phyloP scores from a whole-genome alignment of 1,284 basidiomycete genomes.

The Gomphus bonarii region DNA sequence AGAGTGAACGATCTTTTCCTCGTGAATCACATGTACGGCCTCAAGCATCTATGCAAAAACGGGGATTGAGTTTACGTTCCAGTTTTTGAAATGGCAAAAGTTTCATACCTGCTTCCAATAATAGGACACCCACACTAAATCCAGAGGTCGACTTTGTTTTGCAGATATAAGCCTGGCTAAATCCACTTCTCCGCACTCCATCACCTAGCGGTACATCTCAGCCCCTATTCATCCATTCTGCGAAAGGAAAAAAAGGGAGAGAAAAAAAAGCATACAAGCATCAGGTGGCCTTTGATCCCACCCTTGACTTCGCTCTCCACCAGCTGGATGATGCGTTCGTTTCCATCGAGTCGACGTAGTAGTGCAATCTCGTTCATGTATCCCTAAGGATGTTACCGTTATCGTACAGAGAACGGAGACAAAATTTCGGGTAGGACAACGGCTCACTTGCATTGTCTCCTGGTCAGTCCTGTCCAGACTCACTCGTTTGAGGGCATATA shows the following conservation, averaged over 20 bases:
- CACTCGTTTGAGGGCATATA: conserved; percentile 86
- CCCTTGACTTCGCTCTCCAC: conserved; percentile 77
- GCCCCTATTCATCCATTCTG: neutral
- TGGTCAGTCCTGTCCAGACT: conserved; percentile 75
- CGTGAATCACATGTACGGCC: conserved; percentile 91
- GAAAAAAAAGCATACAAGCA: conserved; percentile 37
- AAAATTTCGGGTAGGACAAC: neutral
- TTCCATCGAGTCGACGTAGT: conserved; percentile 78
- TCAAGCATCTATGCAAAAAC: no score
- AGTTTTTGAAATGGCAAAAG: neutral
- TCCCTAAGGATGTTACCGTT: conserved; percentile 27
- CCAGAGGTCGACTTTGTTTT: conserved; percentile 70
- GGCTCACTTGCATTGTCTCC: conserved; percentile 58
- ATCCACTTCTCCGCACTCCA: conserved; percentile 93
- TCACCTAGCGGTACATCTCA: conserved; percentile 31
- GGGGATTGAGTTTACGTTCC: no score
- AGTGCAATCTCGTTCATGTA: conserved; percentile 92
- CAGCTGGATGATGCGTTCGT: conserved; percentile 80
- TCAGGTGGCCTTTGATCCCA: conserved; percentile 53
- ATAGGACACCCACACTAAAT: conserved; percentile 87
- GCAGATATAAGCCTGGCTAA: conserved; percentile 75
- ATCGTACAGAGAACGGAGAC: neutral
- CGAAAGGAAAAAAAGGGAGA: neutral
- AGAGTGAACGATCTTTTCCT: conserved; percentile 94
- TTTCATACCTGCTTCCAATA: conserved; percentile 85